A percentile compares a stretch with the other conserved stretches of the same genome.
Evolutionary conservation across 345 rosid genomes (phyloP).

Genomic region (Psidium guajava): DNA sequence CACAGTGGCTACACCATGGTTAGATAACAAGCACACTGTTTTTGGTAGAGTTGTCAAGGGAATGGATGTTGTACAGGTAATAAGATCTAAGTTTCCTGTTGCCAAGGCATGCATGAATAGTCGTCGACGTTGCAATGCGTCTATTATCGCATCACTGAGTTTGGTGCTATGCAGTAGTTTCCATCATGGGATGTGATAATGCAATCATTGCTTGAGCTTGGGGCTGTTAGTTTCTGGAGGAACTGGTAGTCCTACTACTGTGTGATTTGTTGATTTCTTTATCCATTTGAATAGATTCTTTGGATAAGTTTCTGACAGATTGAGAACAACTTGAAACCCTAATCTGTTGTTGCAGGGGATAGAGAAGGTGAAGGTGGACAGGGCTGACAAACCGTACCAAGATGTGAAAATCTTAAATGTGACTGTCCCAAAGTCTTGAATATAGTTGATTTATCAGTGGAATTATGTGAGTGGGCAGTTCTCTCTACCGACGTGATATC

Average conservation of each 20-base stretch:
- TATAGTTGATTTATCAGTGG: not conserved
- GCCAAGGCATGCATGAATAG: not conserved
- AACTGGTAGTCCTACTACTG: not conserved
- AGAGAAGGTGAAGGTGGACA: conserved; percentile 97
- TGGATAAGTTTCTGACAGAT: not conserved
- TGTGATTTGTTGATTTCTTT: not conserved
- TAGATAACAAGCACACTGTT: conserved; percentile 93
- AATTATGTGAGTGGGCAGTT: not conserved
- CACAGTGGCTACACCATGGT: conserved; percentile 97
- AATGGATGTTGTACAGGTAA: conserved; percentile 99
- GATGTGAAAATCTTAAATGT: conserved; percentile 83
- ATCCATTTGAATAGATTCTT: not conserved
- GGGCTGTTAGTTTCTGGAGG: not conserved
- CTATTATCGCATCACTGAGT: not conserved
- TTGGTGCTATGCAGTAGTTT: not conserved
- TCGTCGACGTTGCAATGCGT: not conserved
- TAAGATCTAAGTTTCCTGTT: not conserved
- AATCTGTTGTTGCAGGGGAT: conserved; percentile 38
- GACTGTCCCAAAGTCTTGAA: conserved; percentile 71
- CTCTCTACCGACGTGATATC: not conserved
- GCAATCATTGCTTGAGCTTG: not conserved
- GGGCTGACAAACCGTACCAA: conserved; percentile 71
- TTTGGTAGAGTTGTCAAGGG: conserved; percentile 90
- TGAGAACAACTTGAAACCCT: not conserved
- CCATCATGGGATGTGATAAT: not conserved